These are phyloP conservation scores for Neurospora sp. DNA, from an alignment of 495 filamentous ascomycete genomes.

Conservation along the genomic window DNA sequence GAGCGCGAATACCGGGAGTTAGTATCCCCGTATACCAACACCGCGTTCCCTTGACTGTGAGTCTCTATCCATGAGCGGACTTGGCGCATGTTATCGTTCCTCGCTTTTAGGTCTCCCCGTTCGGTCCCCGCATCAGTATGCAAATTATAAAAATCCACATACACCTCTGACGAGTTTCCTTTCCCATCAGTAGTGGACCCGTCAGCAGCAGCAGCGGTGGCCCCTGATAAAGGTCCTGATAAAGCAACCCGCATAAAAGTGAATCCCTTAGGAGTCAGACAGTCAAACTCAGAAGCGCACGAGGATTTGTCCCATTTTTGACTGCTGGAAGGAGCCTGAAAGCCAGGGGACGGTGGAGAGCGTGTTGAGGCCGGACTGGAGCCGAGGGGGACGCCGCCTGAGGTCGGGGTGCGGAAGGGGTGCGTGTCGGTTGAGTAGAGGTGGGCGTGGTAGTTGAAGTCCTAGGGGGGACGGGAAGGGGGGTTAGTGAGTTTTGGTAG, in stretches of 20 bases:
- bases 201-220: conserved; percentile 4
- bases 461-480: conserved; percentile 16
- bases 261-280: conserved; percentile 56
- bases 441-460: conserved; percentile 55
- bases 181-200: background rate
- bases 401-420: conserved; percentile 48
- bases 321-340: conserved; percentile 34
- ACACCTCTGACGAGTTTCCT: conserved; percentile 19
- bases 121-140: conserved; percentile 52
- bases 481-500: background rate
- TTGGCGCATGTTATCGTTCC: conserved; percentile 46
- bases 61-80: conserved; percentile 43
- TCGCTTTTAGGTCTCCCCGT: conserved; percentile 35
- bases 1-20: conserved; percentile 48
- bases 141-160: conserved; percentile 51
- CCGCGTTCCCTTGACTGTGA: conserved; percentile 45
- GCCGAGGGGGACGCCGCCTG: conserved; percentile 50
- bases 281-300: conserved; percentile 43
- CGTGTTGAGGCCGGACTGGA: conserved; percentile 51
- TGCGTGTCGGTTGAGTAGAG: conserved; percentile 47
- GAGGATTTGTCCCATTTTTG: conserved; percentile 49
- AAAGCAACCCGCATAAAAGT: conserved; percentile 44
- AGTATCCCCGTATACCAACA: conserved; percentile 49
- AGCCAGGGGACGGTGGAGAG: conserved; percentile 45
- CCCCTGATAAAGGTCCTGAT: no score